Evolutionary conservation across 306 rosid species (phyloP).

Genomic region (Ochetophila trinervis): DNA sequence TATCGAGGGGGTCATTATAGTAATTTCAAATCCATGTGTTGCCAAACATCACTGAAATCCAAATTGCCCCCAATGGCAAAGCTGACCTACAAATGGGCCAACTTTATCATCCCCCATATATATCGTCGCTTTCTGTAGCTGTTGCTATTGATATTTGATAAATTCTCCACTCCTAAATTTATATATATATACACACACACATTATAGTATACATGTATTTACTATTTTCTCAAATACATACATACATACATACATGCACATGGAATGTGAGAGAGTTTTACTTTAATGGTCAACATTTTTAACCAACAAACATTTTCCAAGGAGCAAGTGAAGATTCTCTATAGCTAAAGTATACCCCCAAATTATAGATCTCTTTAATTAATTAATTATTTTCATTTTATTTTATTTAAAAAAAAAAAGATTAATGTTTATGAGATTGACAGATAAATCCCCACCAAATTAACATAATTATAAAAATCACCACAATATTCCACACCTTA

Average conservation of each 20-base stretch:
- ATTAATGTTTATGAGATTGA: slow-evolving; percentile 35
- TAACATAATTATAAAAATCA: slow-evolving; percentile 30
- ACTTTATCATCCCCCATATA: slow-evolving; percentile 50
- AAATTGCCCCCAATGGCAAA: slow-evolving; percentile 39
- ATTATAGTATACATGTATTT: not conserved
- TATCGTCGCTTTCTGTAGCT: slow-evolving; percentile 63
- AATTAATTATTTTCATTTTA: not conserved
- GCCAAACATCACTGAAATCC: slow-evolving; percentile 39
- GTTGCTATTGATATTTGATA: slow-evolving; percentile 49
- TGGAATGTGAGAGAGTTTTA: not conserved
- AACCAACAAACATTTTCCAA: slow-evolving; percentile 4
- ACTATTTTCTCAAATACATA: not conserved
- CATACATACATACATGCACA: not conserved
- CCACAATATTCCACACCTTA: slow-evolving; percentile 43
- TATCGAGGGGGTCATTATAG: slow-evolving; percentile 19
- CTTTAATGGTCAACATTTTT: not conserved
- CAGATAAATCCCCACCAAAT: slow-evolving; percentile 59
- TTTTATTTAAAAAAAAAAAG: not conserved
- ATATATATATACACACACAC: not conserved
- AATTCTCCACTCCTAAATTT: not conserved
- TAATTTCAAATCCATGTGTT: not conserved
- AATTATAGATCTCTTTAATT: not conserved
- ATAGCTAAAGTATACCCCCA: not conserved
- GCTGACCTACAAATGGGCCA: slow-evolving; percentile 73
- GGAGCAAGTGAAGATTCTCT: slow-evolving; percentile 43